A percentile compares a stretch with the other conserved stretches of the same genome.
Evolutionary conservation across 2,329 filamentous ascomycete genomes (phyloP).

Genomic region (Xylariaceae sp.): DNA sequence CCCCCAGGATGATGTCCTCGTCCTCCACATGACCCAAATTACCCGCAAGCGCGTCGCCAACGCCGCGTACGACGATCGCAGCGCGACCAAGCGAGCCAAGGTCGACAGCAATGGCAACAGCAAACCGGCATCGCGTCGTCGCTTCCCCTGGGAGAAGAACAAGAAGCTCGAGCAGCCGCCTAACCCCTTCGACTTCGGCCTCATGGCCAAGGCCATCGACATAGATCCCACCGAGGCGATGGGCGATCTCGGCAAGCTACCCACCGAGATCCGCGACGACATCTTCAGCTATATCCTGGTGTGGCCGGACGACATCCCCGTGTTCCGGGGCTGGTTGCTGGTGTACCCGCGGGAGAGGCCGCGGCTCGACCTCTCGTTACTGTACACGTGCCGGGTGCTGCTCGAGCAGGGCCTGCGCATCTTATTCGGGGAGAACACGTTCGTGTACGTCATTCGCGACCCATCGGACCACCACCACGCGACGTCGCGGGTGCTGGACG

Average conservation of each 20-base stretch:
- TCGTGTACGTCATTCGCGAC: conserved; percentile 51
- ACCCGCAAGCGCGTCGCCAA: conserved; percentile 13
- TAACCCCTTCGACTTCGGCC: neutral
- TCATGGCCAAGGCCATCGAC: neutral
- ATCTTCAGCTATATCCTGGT: conserved; percentile 39
- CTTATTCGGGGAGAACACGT: conserved; percentile 52
- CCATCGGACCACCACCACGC: conserved; percentile 10
- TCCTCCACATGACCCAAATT: conserved; percentile 3
- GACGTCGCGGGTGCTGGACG: conserved; percentile 14
- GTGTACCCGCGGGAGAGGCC: conserved; percentile 32
- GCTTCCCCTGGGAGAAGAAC: conserved; percentile 13
- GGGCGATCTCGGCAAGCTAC: conserved; percentile 23
- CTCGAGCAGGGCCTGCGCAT: conserved; percentile 43
- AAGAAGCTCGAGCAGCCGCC: conserved; percentile 16
- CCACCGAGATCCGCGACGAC: conserved; percentile 38
- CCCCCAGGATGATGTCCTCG: conserved; percentile 3
- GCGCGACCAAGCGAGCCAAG: conserved; percentile 13
- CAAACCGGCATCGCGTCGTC: conserved; percentile 1
- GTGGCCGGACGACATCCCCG: conserved; percentile 34
- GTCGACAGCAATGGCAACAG: neutral
- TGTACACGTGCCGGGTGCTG: conserved; percentile 41
- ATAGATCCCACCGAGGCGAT: conserved; percentile 6
- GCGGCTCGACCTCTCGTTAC: conserved; percentile 41
- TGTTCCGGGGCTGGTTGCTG: conserved; percentile 39
- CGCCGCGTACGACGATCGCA: conserved; percentile 19